Conservation (phyloP, 345 rosid species). For the Mallotus nudiflorus region DNA sequence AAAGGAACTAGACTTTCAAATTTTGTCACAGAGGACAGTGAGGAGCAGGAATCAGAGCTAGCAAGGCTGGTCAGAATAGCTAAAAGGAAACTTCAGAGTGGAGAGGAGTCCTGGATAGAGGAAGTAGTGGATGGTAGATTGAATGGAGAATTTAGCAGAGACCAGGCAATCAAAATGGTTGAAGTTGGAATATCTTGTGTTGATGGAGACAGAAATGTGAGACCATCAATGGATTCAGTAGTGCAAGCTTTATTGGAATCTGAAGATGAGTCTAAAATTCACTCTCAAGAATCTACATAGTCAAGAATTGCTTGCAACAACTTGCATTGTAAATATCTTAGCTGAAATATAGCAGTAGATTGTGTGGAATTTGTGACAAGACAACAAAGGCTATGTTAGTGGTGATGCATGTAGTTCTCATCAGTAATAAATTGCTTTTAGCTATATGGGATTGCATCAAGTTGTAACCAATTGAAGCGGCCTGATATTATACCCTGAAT, state of each 20-base stretch:
- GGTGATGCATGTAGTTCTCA: too few relatives aligned
- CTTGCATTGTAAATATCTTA: too few relatives aligned
- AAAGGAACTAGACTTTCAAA: constrained; percentile 40
- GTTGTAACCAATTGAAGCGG: too few relatives aligned
- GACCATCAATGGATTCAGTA: constrained; percentile 41
- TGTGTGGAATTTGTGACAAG: too few relatives aligned
- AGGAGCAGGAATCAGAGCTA: constrained; percentile 37
- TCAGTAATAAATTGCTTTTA: too few relatives aligned
- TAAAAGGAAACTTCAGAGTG: constrained; percentile 24
- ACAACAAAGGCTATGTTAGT: too few relatives aligned
- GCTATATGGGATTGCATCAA: too few relatives aligned
- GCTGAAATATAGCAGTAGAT: too few relatives aligned
- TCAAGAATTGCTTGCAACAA: too few relatives aligned
- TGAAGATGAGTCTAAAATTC: constrained; percentile 14
- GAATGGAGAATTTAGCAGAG: constrained; percentile 28
- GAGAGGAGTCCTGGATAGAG: constrained; percentile 31
- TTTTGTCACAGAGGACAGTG: constrained; percentile 23
- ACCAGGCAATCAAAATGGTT: constrained; percentile 27
- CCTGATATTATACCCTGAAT: too few relatives aligned
- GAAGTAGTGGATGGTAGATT: constrained; percentile 39
- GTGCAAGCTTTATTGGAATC: constrained; percentile 32
- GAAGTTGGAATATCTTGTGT: constrained; percentile 34
- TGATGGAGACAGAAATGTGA: constrained; percentile 36
- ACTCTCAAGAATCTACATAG: too few relatives aligned
- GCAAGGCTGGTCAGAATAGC: constrained; percentile 26